A percentile compares a stretch with the other conserved stretches of the same genome.
Conservation (phyloP, 2,329 filamentous ascomycete species). For the Xylariaceae sp. region DNA sequence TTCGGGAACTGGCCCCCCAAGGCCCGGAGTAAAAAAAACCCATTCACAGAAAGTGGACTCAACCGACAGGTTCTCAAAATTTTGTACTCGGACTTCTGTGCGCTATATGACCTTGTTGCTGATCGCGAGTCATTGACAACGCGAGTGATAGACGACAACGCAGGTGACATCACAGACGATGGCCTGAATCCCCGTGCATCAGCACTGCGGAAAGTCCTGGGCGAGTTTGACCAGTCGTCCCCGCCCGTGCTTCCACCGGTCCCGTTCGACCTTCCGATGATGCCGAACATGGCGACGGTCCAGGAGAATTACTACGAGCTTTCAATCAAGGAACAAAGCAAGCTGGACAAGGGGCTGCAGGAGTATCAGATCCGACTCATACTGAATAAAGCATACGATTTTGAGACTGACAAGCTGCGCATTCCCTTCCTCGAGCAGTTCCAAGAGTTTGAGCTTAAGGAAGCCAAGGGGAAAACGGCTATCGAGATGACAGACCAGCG, state of each 20-base stretch:
- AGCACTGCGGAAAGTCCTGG: constrained; percentile 75
- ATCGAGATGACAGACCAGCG: constrained; percentile 70
- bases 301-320: constrained; percentile 63
- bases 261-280: constrained; percentile 80
- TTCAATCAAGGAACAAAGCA: constrained; percentile 70
- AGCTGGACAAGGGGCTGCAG: constrained; percentile 70
- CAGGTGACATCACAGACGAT: constrained; percentile 53
- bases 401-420: constrained; percentile 59
- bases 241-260: constrained; percentile 89
- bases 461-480: constrained; percentile 61
- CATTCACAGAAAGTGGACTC: constrained; percentile 79
- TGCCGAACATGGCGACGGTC: constrained; percentile 68
- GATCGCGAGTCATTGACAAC: constrained; percentile 77
- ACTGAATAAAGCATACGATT: constrained; percentile 78
- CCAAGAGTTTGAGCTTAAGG: constrained; percentile 67
- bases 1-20: constrained; percentile 83
- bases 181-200: constrained; percentile 59
- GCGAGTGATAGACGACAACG: constrained; percentile 67
- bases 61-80: constrained; percentile 80
- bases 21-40: constrained; percentile 86
- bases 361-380: constrained; percentile 74
- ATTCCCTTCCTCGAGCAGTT: constrained; percentile 68
- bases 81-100: constrained; percentile 81
- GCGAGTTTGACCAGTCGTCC: constrained; percentile 84
- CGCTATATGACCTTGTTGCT: constrained; percentile 83